Evolutionary conservation across 257 asterid genomes (phyloP).

Genomic region (Schizonepeta tenuifolia): DNA sequence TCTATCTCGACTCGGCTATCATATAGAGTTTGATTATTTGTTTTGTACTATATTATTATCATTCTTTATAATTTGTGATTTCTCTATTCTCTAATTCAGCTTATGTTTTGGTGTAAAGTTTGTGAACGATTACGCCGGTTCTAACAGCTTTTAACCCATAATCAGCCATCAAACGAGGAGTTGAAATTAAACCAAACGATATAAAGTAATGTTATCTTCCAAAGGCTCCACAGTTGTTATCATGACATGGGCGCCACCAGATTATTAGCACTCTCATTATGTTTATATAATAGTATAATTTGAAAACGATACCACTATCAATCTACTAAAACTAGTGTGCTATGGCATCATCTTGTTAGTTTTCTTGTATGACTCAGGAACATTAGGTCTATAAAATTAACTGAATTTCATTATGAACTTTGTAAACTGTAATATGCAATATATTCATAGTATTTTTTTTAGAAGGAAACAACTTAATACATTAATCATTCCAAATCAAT

Average conservation of each 20-base stretch:
- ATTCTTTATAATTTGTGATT: too few relatives aligned
- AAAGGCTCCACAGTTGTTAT: neutral
- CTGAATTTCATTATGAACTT: neutral
- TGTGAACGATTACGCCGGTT: too few relatives aligned
- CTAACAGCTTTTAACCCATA: too few relatives aligned
- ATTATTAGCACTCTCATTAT: conserved; percentile 5
- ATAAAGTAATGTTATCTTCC: conserved; percentile 18
- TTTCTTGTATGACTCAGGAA: conserved; percentile 22
- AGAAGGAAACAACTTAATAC: too few relatives aligned
- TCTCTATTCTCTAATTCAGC: too few relatives aligned
- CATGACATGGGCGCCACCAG: conserved; percentile 26
- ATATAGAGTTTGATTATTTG: too few relatives aligned
- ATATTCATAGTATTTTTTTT: too few relatives aligned
- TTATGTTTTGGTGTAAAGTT: too few relatives aligned
- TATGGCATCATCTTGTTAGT: conserved; percentile 28
- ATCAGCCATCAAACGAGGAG: conserved; percentile 26
- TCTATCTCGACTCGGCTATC: too few relatives aligned
- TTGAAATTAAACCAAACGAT: conserved; percentile 15
- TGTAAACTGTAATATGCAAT: too few relatives aligned
- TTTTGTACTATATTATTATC: too few relatives aligned
- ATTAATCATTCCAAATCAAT: too few relatives aligned
- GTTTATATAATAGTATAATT: conserved; percentile 1
- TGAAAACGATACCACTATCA: conserved; percentile 36
- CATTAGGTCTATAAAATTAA: conserved; percentile 23
- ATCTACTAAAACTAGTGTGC: conserved; percentile 21